Percentiles rank a stretch among this genome's conserved stretches.
Evolutionary conservation across 1,284 basidiomycete species (phyloP).

Genomic region (Cystobasidiaceae sp.): DNA sequence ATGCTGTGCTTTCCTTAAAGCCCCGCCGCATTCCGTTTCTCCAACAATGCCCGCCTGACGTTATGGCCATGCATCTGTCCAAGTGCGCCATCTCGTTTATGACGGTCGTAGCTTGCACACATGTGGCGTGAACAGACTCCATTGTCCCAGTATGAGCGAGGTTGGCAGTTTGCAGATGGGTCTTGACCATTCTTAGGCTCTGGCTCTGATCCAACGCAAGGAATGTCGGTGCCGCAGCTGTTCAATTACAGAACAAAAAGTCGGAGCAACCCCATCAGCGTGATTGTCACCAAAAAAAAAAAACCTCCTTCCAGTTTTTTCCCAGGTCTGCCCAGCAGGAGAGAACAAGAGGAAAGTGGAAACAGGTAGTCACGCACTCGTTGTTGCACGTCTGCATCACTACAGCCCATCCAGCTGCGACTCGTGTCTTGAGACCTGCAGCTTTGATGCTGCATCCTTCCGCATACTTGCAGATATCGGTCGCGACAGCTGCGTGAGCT

Average conservation of each 20-base stretch:
- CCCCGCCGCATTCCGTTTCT: neutral
- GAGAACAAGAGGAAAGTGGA: neutral
- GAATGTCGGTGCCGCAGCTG: constrained; percentile 5
- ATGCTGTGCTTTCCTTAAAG: too few species aligned
- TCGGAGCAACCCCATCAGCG: too few species aligned
- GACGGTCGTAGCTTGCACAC: neutral
- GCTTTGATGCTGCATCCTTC: neutral
- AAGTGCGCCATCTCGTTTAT: neutral
- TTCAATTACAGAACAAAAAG: too few species aligned
- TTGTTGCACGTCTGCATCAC: constrained; percentile 11
- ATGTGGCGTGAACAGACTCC: constrained; percentile 7
- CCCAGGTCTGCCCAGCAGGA: too few species aligned
- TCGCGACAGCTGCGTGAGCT: constrained; percentile 3
- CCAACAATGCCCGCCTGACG: neutral
- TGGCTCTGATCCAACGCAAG: neutral
- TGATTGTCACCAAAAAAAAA: too few species aligned
- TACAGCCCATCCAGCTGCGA: constrained; percentile 1
- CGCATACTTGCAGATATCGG: constrained; percentile 4
- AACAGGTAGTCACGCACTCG: neutral
- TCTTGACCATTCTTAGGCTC: constrained; percentile 10
- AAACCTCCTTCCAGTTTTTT: too few species aligned
- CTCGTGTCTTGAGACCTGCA: neutral
- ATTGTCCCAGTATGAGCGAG: constrained; percentile 5
- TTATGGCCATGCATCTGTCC: neutral
- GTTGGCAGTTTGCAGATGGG: neutral